These are phyloP conservation scores for Byssothecium circinans DNA, from an alignment of 2,329 filamentous ascomycete genomes.

Conservation along the genomic window DNA sequence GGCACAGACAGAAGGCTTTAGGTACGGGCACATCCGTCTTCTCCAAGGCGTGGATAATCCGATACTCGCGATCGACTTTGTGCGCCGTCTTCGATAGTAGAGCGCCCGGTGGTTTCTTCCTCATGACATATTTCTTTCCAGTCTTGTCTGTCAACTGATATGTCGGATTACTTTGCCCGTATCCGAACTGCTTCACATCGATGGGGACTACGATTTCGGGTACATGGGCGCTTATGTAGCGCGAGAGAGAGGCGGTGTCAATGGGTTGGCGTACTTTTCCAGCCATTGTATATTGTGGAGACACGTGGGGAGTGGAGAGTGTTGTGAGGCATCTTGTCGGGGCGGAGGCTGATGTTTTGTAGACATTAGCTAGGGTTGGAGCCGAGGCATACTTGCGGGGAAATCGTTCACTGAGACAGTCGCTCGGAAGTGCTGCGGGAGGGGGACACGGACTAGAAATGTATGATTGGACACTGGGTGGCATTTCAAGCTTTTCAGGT, in stretches of 20 bases:
- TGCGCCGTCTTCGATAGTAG: constrained; percentile 87
- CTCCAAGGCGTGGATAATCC: constrained; percentile 81
- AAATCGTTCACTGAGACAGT: not conserved
- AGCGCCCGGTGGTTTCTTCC: constrained; percentile 96
- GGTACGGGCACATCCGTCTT: constrained; percentile 84
- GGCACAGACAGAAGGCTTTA: constrained; percentile 79
- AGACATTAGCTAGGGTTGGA: not conserved
- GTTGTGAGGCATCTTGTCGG: not conserved
- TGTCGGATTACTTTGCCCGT: constrained; percentile 95
- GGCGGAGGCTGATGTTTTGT: not conserved
- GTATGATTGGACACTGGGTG: too few relatives aligned
- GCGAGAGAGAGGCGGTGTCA: constrained; percentile 75
- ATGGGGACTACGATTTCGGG: constrained; percentile 81
- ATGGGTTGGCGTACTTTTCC: constrained; percentile 89
- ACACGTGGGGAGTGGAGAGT: not conserved
- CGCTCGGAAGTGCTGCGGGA: not conserved
- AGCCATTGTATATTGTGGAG: constrained; percentile 62
- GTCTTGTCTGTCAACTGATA: constrained; percentile 81
- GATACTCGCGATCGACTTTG: constrained; percentile 93
- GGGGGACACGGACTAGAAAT: not conserved
- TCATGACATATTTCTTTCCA: constrained; percentile 77
- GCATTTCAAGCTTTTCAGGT: too few relatives aligned
- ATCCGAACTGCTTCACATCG: constrained; percentile 94
- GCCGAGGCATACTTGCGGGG: not conserved
- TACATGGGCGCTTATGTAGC: constrained; percentile 76